phyloP scores from a whole-genome alignment of 805 yeast species.

The Candida tallmaniae region DNA sequence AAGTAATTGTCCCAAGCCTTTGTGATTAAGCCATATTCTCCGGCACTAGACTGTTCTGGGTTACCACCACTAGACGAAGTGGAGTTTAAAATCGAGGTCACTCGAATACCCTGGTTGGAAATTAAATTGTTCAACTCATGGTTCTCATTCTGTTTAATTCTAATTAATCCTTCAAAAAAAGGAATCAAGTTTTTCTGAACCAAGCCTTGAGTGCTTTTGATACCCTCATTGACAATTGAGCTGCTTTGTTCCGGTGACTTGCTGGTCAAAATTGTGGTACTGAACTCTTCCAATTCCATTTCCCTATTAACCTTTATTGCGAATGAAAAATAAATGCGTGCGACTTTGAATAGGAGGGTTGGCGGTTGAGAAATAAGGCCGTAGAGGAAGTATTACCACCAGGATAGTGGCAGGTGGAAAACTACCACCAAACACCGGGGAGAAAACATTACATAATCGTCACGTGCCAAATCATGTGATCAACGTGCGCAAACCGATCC shows the following conservation, averaged over 20 bases:
- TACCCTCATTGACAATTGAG: conserved; percentile 30
- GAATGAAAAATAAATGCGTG: no score
- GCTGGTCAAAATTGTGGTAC: conserved; percentile 36
- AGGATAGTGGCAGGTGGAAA: no score
- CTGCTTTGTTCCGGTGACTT: conserved; percentile 41
- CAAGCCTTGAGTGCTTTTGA: conserved; percentile 25
- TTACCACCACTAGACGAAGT: conserved; percentile 16
- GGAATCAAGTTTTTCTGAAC: conserved; percentile 25
- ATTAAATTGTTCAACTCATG: conserved; percentile 60
- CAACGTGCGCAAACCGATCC: no score
- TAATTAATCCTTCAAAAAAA: conserved; percentile 28
- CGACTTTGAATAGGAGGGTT: no score
- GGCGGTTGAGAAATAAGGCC: no score
- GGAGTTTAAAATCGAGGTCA: conserved; percentile 3
- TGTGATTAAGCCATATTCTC: conserved; percentile 36
- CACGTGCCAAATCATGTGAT: no score
- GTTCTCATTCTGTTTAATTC: conserved; percentile 30
- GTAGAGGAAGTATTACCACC: no score
- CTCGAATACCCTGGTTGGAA: conserved; percentile 14
- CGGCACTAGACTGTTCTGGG: not conserved
- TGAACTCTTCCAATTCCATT: conserved; percentile 12
- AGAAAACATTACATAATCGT: no score
- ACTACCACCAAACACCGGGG: no score
- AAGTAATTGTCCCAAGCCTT: conserved; percentile 9
- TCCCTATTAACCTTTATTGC: no score